Evolutionary conservation across 1,139 yeast species (phyloP), one percentile per base, ranked within the genome.

Genomic region (Candida sanyaensis): DNA sequence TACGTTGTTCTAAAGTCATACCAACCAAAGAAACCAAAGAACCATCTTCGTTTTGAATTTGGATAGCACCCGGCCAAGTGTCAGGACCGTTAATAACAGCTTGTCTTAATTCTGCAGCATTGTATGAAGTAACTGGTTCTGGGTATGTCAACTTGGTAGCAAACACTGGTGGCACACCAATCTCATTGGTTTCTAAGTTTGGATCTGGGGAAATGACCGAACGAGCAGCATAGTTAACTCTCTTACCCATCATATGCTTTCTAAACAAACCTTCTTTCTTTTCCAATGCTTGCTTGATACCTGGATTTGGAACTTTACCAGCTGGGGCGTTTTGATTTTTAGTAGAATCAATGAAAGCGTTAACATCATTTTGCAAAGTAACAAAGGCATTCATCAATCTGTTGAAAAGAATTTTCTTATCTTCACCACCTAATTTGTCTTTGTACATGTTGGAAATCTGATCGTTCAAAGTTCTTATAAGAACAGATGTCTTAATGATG

Each of bases 161-260:
- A 62, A 95, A 95, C 17, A 95, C 99, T 1, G 99, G 99, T 36
- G 99, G 99, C 46, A 95, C 95, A 72, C 99, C 99, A 63, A 95
- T 93, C 71, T 95, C 97, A 65, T 92, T 89, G 13, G 99, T 93
- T 72, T 93, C 99, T 61, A 95, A 80, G 73, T 88, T 93, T 49
- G 99, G 99, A 73, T 95, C 99, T 4, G 99, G 99, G 6, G 99
- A 92, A 71, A 95, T 95, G 60, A 95, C 99, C 11, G 99, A 92
- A 69, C 99, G 89, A 44, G 99, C 99, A 51, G 99, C 98, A 62
- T 88, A 92, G 67, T 95, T 95, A 51, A 95, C 99, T 76, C 99
- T 90, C 78, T 95, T 95, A 68, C 99, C 99, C 99, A 95, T 95
- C 99, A 95, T 93, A 64, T 95, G 97, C 68, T 92, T 93, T 77